Evolutionary conservation across 805 yeast species (phyloP), one percentile per base, ranked within the genome.

Genomic region (Yarrowia bubula): DNA sequence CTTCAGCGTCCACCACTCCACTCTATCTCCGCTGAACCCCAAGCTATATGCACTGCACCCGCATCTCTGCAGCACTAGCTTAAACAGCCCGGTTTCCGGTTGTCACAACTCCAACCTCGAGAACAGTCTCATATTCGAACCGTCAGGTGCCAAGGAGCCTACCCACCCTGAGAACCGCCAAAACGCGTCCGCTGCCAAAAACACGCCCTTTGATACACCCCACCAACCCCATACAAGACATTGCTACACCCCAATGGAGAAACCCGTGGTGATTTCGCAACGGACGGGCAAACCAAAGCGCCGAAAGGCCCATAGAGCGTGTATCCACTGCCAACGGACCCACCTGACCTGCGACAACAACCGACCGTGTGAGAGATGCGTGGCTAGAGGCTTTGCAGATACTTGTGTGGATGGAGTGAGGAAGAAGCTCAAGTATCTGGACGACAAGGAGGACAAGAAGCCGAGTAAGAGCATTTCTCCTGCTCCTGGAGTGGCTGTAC

Each of bases 321-420:
- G 99, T 70, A 84, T 84, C 44, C 95, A 92, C 76, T 93, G 99
- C 73, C 92, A 92, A 67, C 84, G 86, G 70, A 89, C 96, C 1
- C 99, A 93, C 74, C 84, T 92, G 80, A 90, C 98, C 0, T 93
- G 99, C 75, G 97, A 92, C 70, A 84, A 86, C 31, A 74, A 74
- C 73, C 83, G 96, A 42, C 96, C 96, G 0, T 93, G 99, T 71
- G 81, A 82, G 64, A 75, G 97, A 58, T 93, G 99, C 75, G 74
- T 88, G 3, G 80, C 79, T 33, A 80, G 91, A 71, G 93, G 92
- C 0, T 76, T 91, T 14, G 82, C 81, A 1, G 82, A 78, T 14
- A 80, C 89, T 0, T 93, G 98, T 76, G 84, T 84, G 37, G 98
- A 95, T 77, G 97, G 97, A 5, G 95, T 95, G 2, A 78, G 98